Evolutionary conservation across 306 rosid genomes (phyloP).

Genomic region (Phaseolus lunatus): DNA sequence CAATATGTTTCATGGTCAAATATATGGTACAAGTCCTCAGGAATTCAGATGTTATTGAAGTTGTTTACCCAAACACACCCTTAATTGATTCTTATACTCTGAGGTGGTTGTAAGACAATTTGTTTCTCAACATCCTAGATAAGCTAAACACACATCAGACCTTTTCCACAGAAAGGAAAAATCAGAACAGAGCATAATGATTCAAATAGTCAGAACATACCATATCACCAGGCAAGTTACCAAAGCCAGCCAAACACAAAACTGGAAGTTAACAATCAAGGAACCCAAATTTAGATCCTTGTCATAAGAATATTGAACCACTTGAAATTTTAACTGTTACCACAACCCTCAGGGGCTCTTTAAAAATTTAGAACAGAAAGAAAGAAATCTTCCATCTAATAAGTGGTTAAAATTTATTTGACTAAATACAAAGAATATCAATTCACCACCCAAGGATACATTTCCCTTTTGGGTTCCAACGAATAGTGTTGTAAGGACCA

Average conservation of each 20-base stretch:
- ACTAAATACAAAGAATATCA: conserved; percentile 31
- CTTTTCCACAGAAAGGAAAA: conserved; percentile 26
- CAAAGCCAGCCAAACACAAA: conserved; percentile 93
- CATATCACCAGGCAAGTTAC: conserved; percentile 96
- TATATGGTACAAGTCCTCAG: background rate
- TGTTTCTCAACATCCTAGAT: conserved; percentile 17
- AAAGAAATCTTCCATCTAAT: background rate
- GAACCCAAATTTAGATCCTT: conserved; percentile 34
- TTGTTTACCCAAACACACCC: background rate
- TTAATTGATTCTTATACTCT: conserved; percentile 9
- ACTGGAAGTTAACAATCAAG: conserved; percentile 73
- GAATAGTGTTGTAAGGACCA: conserved; percentile 91
- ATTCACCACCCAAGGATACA: conserved; percentile 69
- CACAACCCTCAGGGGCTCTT: conserved; percentile 8
- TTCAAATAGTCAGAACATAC: conserved; percentile 61
- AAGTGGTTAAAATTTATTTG: conserved; percentile 21
- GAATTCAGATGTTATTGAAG: background rate
- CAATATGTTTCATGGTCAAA: background rate
- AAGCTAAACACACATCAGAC: conserved; percentile 18
- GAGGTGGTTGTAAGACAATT: conserved; percentile 29
- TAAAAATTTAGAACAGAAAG: conserved; percentile 24
- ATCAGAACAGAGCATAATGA: conserved; percentile 38
- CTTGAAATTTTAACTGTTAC: conserved; percentile 13
- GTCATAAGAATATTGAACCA: conserved; percentile 33
- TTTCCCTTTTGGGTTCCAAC: conserved; percentile 94